A percentile compares a stretch with the other conserved stretches of the same genome.
Evolutionary conservation across 495 filamentous ascomycete genomes (phyloP).

Genomic region (Talaromyces trachyspermus): DNA sequence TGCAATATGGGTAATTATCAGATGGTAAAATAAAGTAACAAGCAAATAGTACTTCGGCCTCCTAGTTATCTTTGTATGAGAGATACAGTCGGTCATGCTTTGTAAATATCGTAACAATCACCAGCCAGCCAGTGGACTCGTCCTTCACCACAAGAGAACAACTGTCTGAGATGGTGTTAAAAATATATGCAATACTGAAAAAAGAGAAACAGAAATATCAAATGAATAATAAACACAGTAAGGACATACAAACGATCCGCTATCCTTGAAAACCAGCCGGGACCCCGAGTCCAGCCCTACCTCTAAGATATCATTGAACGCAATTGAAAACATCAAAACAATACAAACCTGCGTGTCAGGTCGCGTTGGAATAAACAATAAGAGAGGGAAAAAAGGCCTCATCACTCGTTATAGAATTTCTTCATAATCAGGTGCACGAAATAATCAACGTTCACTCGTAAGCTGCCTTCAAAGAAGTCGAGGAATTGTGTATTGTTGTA

Average conservation of each 20-base stretch:
- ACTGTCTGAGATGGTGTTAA: constrained; percentile 16
- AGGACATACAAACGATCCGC: constrained; percentile 18
- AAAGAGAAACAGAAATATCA: constrained; percentile 18
- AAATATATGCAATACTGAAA: constrained; percentile 28
- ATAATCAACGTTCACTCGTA: constrained; percentile 90
- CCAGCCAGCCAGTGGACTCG: neutral
- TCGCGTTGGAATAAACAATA: neutral
- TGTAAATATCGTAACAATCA: no score
- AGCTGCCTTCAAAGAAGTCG: constrained; percentile 81
- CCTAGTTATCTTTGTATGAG: no score
- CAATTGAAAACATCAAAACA: no score
- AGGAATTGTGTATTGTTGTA: constrained; percentile 94
- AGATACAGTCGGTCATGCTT: no score
- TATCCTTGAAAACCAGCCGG: constrained; percentile 16
- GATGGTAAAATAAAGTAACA: constrained; percentile 4
- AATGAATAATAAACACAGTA: constrained; percentile 20
- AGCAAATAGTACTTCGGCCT: constrained; percentile 1
- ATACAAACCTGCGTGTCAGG: constrained; percentile 4
- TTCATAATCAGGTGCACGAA: constrained; percentile 93
- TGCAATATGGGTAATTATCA: neutral
- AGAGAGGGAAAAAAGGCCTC: constrained; percentile 1
- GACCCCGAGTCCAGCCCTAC: constrained; percentile 7
- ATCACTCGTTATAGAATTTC: constrained; percentile 82
- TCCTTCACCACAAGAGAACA: constrained; percentile 13
- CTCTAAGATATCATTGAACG: constrained; percentile 8